Conservation (phyloP, 2,329 filamentous ascomycete species). For the Gnomoniopsis sp. region DNA sequence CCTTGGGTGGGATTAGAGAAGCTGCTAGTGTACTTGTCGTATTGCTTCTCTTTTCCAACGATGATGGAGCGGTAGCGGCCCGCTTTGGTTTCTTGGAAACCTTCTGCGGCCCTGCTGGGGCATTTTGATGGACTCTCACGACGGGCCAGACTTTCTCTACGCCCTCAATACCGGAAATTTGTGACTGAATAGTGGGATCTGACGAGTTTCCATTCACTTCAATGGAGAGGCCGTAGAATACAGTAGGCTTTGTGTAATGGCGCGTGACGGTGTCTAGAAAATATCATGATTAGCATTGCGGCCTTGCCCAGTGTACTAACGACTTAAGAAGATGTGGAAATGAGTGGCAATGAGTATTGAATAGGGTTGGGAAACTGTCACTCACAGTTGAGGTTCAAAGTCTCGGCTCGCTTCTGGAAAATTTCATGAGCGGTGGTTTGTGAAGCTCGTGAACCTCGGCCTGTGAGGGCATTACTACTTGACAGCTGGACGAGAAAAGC, state of each 20-base stretch:
- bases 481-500: neutral
- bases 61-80: neutral
- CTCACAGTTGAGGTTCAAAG: neutral
- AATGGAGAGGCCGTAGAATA: constrained; percentile 1
- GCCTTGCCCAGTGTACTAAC: neutral
- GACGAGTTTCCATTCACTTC: neutral
- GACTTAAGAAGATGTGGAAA: no score
- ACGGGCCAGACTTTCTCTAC: neutral
- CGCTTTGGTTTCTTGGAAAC: neutral
- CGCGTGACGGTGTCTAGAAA: neutral
- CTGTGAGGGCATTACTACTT: neutral
- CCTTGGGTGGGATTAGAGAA: neutral
- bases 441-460: neutral
- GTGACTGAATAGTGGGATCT: neutral
- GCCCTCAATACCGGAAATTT: neutral
- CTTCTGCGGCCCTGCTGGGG: neutral
- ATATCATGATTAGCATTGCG: neutral
- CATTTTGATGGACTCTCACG: neutral
- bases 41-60: neutral
- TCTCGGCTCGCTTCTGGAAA: neutral
- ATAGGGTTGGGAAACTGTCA: neutral
- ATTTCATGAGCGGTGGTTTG: neutral
- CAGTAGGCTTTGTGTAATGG: neutral
- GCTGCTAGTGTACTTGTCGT: neutral
- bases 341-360: neutral